A percentile compares a stretch with the other conserved stretches of the same genome.
Conservation (phyloP, 345 rosid species). For the Salix suchowensis region DNA sequence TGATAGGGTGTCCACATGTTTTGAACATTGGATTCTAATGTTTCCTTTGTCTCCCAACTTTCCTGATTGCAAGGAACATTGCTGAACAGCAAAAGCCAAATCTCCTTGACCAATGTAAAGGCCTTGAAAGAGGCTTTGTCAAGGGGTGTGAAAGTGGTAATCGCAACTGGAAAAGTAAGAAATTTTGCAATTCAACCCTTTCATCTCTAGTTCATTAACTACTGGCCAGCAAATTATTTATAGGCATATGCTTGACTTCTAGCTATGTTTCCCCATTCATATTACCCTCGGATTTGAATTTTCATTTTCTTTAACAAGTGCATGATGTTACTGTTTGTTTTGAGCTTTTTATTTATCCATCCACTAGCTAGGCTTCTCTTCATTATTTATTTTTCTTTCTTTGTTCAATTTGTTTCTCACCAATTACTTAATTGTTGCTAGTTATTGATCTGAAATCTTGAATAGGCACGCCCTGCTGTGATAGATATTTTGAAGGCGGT, state of each 20-base stretch:
- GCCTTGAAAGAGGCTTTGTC: conserved; percentile 82
- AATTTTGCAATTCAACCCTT: not conserved
- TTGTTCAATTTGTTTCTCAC: not conserved
- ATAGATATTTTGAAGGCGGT: conserved; percentile 52
- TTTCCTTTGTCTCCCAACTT: not conserved
- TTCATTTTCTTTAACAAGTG: not conserved
- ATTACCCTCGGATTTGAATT: not conserved
- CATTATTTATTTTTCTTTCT: not conserved
- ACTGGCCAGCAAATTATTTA: not conserved
- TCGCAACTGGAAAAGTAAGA: conserved; percentile 91
- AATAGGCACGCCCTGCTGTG: conserved; percentile 77
- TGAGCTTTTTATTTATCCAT: not conserved
- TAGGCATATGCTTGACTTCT: not conserved
- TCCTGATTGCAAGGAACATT: conserved; percentile 56
- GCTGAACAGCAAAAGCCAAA: conserved; percentile 71
- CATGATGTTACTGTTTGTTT: not conserved
- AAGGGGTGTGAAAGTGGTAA: conserved; percentile 85
- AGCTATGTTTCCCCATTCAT: not conserved
- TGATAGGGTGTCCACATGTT: conserved; percentile 4
- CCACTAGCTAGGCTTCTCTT: not conserved
- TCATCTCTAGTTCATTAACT: conserved; percentile 4
- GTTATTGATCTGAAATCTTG: conserved; percentile 20
- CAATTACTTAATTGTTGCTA: conserved; percentile 9
- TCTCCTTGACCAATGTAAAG: conserved; percentile 58
- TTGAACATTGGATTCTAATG: conserved; percentile 14